A percentile compares a stretch with the other conserved stretches of the same genome.
Conservation (phyloP, 73 alveolate genomes). For the Stentor roeselii region DNA sequence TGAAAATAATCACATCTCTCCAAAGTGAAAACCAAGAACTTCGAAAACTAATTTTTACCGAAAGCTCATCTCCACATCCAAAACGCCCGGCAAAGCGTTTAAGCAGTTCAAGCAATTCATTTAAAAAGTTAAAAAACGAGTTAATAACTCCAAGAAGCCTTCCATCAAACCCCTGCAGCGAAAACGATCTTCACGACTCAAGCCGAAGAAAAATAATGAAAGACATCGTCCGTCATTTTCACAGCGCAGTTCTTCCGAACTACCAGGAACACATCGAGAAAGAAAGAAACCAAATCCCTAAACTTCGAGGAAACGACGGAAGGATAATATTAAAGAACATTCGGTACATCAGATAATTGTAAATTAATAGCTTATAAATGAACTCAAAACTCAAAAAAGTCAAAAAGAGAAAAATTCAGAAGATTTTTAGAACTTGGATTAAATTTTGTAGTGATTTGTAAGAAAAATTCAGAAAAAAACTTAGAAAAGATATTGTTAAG, state of each 20-base stretch:
- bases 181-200: neutral
- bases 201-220: neutral
- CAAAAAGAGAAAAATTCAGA: no score
- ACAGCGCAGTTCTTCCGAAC: neutral
- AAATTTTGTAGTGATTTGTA: no score
- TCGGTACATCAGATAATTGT: neutral
- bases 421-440: no score
- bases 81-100: neutral
- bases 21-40: neutral
- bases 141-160: neutral
- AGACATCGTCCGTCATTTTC: neutral
- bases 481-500: no score
- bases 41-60: neutral
- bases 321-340: neutral
- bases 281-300: neutral
- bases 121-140: neutral
- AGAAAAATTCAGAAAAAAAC: no score
- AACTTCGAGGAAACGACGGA: neutral
- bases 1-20: neutral
- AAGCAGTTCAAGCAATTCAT: neutral
- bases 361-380: no score
- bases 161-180: neutral
- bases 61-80: neutral
- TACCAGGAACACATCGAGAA: neutral
- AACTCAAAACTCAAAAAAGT: no score